Evolutionary conservation across 805 yeast species (phyloP), one percentile per base, ranked within the genome.

Genomic region (Barnettozyma vustinii): DNA sequence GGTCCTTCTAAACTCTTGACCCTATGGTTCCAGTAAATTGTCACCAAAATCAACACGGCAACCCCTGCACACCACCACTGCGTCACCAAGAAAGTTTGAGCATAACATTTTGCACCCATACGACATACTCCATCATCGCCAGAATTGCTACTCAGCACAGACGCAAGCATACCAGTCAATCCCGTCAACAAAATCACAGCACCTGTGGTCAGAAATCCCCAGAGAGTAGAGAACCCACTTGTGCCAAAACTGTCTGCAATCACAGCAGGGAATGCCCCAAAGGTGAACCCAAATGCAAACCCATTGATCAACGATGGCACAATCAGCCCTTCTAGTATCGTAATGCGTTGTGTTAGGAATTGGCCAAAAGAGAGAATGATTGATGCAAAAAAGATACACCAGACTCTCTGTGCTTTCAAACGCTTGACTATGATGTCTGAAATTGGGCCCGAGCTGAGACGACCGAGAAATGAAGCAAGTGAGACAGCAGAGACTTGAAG

Each of bases 141-240:
- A 42, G 77, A 71, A 33, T 71, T 63, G 2, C 50, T 47, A 54
- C 80, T 82, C 53, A 85, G 73, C 30, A 77, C 74, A 9, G 56
- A 48, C 1, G 88, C 89, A 55, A 86, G 76, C 44, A 73, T 68
- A 48, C 73, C 74, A 44, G 82, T 80, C 52, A 84, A 70, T 2
- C 71, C 45, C 56, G 77, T 79, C 37, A 85, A 74, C 0, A 77
- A 68, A 4, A 79, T 41, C 19, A 84, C 65, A 1, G 89, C 88
- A 8, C 91, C 91, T 0, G 89, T 81, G 21, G 90, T 83, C 15
- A 80, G 65, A 37, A 85, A 66, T 0, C 92, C 89, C 92, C 94
- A 86, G 1, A 83, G 73, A 0, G 91, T 83, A 20, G 89, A 80
- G 61, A 84, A 86, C 0, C 80, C 75, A 7, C 67, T 71, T 0